phyloP scores from a whole-genome alignment of 805 yeast species.

The Candida schatavii region DNA sequence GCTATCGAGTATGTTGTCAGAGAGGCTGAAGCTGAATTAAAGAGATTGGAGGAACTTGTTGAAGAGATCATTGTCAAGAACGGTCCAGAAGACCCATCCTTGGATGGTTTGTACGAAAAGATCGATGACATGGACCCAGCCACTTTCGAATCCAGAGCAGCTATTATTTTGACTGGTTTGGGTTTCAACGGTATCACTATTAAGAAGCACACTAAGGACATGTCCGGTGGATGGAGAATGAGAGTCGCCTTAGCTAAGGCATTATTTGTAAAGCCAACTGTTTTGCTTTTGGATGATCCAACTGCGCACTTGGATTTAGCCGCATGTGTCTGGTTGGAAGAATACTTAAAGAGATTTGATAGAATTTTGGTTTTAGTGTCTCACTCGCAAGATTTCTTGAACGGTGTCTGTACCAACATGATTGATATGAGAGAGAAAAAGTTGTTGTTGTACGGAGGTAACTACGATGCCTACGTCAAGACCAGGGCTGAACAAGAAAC shows the following conservation, averaged over 20 bases:
- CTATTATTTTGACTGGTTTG: conserved; percentile 91
- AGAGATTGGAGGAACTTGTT: conserved; percentile 84
- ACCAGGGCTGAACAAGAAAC: conserved; percentile 92
- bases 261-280: conserved; percentile 94
- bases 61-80: conserved; percentile 86
- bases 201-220: conserved; percentile 91
- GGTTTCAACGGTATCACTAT: conserved; percentile 90
- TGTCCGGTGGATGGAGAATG: conserved; percentile 99
- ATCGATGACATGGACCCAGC: conserved; percentile 94
- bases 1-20: conserved; percentile 96
- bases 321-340: conserved; percentile 99
- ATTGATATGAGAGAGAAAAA: conserved; percentile 90
- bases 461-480: conserved; percentile 94
- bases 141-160: conserved; percentile 96
- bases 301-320: conserved; percentile 99
- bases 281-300: conserved; percentile 94
- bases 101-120: conserved; percentile 91
- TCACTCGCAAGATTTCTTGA: conserved; percentile 98
- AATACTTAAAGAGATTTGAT: conserved; percentile 91
- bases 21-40: conserved; percentile 92
- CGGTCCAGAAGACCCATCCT: conserved; percentile 86
- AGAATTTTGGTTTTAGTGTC: conserved; percentile 91
- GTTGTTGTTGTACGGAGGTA: conserved; percentile 87
- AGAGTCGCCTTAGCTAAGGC: conserved; percentile 99
- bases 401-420: conserved; percentile 98